Conservation (phyloP, 208 protist genomes). For the Leishmania tropica region DNA sequence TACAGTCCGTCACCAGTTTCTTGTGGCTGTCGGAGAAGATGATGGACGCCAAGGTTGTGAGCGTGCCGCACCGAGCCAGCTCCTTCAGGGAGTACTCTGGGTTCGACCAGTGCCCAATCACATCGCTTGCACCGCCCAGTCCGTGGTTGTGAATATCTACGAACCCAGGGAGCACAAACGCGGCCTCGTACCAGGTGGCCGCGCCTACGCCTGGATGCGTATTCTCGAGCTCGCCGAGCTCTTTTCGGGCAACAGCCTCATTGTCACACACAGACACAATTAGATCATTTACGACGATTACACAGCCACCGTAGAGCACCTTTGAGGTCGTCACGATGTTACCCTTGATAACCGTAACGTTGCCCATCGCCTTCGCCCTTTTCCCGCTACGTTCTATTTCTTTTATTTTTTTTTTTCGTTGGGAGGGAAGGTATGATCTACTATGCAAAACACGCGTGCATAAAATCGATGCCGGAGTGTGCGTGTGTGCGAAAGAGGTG, state of each 20-base stretch:
- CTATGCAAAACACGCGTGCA: background rate
- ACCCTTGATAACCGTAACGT: slow-evolving; percentile 52
- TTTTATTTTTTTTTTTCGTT: background rate
- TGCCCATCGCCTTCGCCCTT: background rate
- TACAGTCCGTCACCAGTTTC: slow-evolving; percentile 43
- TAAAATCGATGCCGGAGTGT: background rate
- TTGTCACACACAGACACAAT: slow-evolving; percentile 40
- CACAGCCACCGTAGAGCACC: slow-evolving; percentile 63
- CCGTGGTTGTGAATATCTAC: slow-evolving; percentile 86
- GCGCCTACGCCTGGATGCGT: slow-evolving; percentile 17
- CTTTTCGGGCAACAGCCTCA: slow-evolving; percentile 26
- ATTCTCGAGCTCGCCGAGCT: slow-evolving; percentile 18
- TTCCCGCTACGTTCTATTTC: background rate
- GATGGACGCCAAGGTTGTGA: slow-evolving; percentile 64
- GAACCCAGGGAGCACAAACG: slow-evolving; percentile 70
- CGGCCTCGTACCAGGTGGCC: slow-evolving; percentile 22
- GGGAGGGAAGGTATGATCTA: background rate
- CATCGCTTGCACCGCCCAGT: slow-evolving; percentile 59
- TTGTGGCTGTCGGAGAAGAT: slow-evolving; percentile 71
- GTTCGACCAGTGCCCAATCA: slow-evolving; percentile 72
- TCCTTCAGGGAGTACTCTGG: slow-evolving; percentile 65
- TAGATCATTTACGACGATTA: slow-evolving; percentile 44
- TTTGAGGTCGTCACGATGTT: slow-evolving; percentile 62
- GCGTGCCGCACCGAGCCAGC: slow-evolving; percentile 71
- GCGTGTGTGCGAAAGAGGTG: background rate